Conservation (phyloP, 148 eudicot species). For the Camellia lanceoleosa region DNA sequence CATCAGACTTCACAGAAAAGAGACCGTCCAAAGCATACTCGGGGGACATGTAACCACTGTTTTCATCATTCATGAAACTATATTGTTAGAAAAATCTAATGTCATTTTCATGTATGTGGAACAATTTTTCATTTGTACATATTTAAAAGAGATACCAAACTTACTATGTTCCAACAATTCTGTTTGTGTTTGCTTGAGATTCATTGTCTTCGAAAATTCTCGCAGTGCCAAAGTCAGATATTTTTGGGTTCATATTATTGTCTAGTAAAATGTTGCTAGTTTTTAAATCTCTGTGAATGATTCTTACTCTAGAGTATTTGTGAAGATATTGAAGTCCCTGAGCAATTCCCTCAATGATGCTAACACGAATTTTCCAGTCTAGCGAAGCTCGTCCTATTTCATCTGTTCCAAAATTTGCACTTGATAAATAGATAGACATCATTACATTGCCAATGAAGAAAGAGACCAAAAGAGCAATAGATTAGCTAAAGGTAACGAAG, state of each 20-base stretch:
- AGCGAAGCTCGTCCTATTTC: not conserved
- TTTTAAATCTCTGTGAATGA: not conserved
- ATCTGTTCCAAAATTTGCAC: not conserved
- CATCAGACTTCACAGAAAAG: constrained; percentile 14
- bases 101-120: not conserved
- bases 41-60: constrained; percentile 11
- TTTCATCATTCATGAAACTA: not conserved
- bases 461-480: not conserved
- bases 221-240: not conserved
- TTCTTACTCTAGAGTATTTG: constrained; percentile 1
- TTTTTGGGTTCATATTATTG: not conserved
- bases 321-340: not conserved
- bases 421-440: too few species aligned
- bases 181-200: not conserved
- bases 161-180: constrained; percentile 2
- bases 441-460: not conserved
- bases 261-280: constrained; percentile 25
- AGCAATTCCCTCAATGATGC: not conserved
- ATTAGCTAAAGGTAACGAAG: not conserved
- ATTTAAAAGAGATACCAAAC: not conserved
- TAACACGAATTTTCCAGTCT: not conserved
- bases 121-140: not conserved
- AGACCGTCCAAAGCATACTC: constrained; percentile 9
- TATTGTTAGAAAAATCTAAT: not conserved
- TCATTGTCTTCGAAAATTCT: not conserved